phyloP scores from a whole-genome alignment of 768 basidiomycete species.

The Tephrocybe rancida region DNA sequence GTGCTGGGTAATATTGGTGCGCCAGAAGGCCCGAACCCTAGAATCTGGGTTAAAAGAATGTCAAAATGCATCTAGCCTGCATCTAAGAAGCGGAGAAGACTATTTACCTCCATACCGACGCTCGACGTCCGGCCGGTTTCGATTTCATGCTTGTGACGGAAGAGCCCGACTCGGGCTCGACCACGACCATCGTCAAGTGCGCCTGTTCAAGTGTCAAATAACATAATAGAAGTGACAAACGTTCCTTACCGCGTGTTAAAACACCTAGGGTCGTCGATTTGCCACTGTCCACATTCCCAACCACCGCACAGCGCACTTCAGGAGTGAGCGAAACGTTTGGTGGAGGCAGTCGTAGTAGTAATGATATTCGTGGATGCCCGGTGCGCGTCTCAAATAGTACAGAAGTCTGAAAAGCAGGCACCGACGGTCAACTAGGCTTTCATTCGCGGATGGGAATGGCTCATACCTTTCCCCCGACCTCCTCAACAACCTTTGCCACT shows the following conservation, averaged over 20 bases:
- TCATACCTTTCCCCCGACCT: constrained; percentile 78
- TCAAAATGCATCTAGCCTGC: neutral
- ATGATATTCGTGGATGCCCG: constrained; percentile 54
- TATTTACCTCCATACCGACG: constrained; percentile 90
- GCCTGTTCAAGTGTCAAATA: constrained; percentile 41
- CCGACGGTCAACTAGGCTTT: neutral
- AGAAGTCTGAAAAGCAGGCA: constrained; percentile 47
- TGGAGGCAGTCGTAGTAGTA: constrained; percentile 76
- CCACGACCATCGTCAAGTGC: constrained; percentile 82
- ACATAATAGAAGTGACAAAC: constrained; percentile 8
- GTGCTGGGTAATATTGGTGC: constrained; percentile 76
- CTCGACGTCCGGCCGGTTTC: constrained; percentile 95
- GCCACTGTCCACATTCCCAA: constrained; percentile 93
- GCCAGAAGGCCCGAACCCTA: constrained; percentile 83
- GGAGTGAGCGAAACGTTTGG: constrained; percentile 76
- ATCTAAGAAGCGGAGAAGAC: neutral
- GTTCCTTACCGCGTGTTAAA: constrained; percentile 76
- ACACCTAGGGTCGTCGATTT: constrained; percentile 96
- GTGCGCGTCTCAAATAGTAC: constrained; percentile 50
- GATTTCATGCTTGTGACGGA: constrained; percentile 96
- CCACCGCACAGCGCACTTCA: constrained; percentile 94
- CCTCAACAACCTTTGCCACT: constrained; percentile 59
- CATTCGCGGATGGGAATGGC: neutral
- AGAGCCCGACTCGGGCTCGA: constrained; percentile 83
- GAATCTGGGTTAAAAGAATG: constrained; percentile 52